phyloP scores from a whole-genome alignment of 208 protist genomes.

The Acanthamoeba culbertsoni region DNA sequence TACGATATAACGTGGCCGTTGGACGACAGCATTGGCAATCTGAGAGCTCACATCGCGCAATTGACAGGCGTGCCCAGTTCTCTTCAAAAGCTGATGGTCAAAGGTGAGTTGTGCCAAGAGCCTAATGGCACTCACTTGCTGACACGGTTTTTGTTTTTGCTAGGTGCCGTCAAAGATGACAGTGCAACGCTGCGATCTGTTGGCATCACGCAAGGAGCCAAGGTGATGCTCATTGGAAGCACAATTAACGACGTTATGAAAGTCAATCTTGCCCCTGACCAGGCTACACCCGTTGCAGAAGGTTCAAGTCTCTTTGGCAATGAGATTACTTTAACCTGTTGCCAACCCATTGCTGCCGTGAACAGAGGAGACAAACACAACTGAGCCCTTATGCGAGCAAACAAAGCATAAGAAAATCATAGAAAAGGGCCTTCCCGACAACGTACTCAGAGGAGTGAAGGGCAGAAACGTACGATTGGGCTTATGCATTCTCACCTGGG shows the following conservation, averaged over 20 bases:
- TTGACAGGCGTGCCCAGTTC: constrained; percentile 43
- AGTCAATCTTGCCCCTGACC: constrained; percentile 4
- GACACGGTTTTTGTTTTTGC: no score
- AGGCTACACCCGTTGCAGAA: not conserved
- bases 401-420: constrained; percentile 62
- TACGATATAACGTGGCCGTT: constrained; percentile 34
- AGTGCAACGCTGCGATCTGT: constrained; percentile 16
- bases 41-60: constrained; percentile 20
- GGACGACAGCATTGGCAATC: constrained; percentile 21
- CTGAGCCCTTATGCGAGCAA: not conserved
- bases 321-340: no score
- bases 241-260: constrained; percentile 57
- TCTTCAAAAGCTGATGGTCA: constrained; percentile 61
- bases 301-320: not conserved
- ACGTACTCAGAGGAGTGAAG: constrained; percentile 42
- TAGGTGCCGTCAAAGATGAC: constrained; percentile 54
- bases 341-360: no score
- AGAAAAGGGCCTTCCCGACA: constrained; percentile 54
- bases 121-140: no score
- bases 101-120: no score
- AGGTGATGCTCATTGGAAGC: constrained; percentile 63
- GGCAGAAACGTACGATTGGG: constrained; percentile 35
- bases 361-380: not conserved
- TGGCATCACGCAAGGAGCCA: constrained; percentile 48
- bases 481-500: not conserved